Percentiles rank a stretch among this genome's conserved stretches.
These are phyloP conservation scores for Cylindrodendrum hubeiense DNA, from an alignment of 2,329 filamentous ascomycete species.

Conservation along the genomic window DNA sequence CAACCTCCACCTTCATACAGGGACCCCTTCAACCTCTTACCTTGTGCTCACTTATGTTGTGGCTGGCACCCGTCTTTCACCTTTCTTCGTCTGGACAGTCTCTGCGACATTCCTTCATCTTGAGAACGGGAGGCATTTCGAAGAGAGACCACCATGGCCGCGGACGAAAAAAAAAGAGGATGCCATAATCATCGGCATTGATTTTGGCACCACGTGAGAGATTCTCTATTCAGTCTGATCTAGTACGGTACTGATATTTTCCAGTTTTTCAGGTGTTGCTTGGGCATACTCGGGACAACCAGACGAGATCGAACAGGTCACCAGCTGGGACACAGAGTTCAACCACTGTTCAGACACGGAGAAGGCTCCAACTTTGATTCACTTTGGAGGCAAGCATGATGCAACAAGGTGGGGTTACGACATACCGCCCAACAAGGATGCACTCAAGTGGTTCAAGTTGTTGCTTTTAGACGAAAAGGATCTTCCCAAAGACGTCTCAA, in stretches of 20 bases:
- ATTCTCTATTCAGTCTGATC: background rate
- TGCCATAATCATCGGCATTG: conserved; percentile 54
- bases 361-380: conserved; percentile 49
- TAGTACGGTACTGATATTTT: background rate
- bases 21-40: too few relatives aligned
- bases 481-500: conserved; percentile 36
- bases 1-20: too few relatives aligned
- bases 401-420: conserved; percentile 49
- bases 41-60: too few relatives aligned
- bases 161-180: conserved; percentile 8
- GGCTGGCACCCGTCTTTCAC: background rate
- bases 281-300: conserved; percentile 50
- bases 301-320: conserved; percentile 46
- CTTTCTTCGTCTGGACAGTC: background rate
- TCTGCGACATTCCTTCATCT: too few relatives aligned
- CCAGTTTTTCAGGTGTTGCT: conserved; percentile 55
- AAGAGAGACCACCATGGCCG: background rate
- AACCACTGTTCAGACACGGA: conserved; percentile 43
- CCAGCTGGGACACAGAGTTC: conserved; percentile 43
- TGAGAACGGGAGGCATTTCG: background rate
- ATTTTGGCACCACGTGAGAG: conserved; percentile 61
- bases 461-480: conserved; percentile 51
- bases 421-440: conserved; percentile 34
- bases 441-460: conserved; percentile 57
- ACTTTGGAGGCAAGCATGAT: background rate